Percentiles rank a stretch among this genome's conserved stretches.
These are phyloP conservation scores for Plectosphaerella plurivora DNA, from an alignment of 2,329 filamentous ascomycete genomes.

Conservation along the genomic window DNA sequence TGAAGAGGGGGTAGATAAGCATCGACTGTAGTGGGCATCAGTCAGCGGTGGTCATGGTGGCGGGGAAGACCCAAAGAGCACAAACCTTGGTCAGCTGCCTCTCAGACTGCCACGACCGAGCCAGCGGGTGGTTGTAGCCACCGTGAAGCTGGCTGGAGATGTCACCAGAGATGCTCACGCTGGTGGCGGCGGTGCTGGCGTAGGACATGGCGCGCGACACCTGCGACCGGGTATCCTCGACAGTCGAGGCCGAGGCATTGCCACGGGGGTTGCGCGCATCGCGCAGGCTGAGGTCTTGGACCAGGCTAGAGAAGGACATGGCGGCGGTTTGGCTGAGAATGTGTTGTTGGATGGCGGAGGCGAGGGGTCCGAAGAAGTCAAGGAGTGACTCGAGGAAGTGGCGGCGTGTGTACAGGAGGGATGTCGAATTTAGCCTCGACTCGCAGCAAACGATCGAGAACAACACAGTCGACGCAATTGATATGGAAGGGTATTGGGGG, in stretches of 20 bases:
- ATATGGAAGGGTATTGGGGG: not conserved
- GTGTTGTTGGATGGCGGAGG: not conserved
- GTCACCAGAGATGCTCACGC: slow-evolving; percentile 66
- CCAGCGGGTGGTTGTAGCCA: slow-evolving; percentile 76
- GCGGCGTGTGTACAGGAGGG: not conserved
- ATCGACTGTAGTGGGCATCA: slow-evolving; percentile 62
- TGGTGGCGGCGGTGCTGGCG: slow-evolving; percentile 61
- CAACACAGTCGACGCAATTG: not conserved
- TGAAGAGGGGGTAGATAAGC: slow-evolving; percentile 96
- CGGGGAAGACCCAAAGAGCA: slow-evolving; percentile 1
- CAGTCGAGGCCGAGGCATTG: slow-evolving; percentile 45
- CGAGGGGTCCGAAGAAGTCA: slow-evolving; percentile 1
- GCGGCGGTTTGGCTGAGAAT: slow-evolving; percentile 4
- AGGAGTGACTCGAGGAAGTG: not conserved
- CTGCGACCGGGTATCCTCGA: slow-evolving; percentile 57
- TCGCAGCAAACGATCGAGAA: not conserved
- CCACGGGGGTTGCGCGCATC: slow-evolving; percentile 43
- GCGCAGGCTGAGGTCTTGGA: slow-evolving; percentile 59
- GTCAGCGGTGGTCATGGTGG: not conserved
- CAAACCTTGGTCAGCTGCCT: slow-evolving; percentile 78
- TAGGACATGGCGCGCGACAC: slow-evolving; percentile 62
- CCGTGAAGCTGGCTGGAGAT: slow-evolving; percentile 81
- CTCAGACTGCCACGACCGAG: slow-evolving; percentile 78
- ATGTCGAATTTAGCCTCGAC: not conserved
- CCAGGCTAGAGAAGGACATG: slow-evolving; percentile 66